Percentiles rank a stretch among this genome's conserved stretches.
Evolutionary conservation across 1,284 basidiomycete species (phyloP).

Genomic region (Trichosporon inkin): DNA sequence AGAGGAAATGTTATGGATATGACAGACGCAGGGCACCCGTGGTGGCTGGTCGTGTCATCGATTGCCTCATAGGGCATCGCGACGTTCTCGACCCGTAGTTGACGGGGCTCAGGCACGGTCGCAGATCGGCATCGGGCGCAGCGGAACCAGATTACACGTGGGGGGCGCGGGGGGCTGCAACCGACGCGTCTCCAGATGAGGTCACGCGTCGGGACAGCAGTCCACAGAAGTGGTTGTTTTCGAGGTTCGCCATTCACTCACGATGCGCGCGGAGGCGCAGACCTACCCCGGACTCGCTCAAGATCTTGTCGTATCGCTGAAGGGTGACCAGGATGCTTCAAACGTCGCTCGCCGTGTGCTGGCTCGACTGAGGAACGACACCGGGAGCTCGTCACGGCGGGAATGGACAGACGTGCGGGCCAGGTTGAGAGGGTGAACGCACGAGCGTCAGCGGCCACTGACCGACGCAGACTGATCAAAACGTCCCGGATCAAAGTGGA

Average conservation of each 20-base stretch:
- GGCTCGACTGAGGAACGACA: constrained; percentile 23
- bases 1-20: constrained; percentile 7
- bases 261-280: constrained; percentile 1
- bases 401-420: constrained; percentile 34
- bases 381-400: constrained; percentile 24
- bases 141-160: background rate
- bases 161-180: no score
- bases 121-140: background rate
- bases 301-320: constrained; percentile 23
- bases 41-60: constrained; percentile 10
- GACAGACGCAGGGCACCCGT: constrained; percentile 4
- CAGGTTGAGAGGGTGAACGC: constrained; percentile 21
- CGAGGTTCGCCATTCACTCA: background rate
- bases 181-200: background rate
- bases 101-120: background rate
- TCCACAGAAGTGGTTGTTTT: background rate
- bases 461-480: constrained; percentile 21
- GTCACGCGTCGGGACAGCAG: background rate
- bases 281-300: constrained; percentile 13
- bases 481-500: constrained; percentile 32
- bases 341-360: constrained; percentile 19
- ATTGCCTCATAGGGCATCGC: background rate
- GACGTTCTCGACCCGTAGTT: background rate
- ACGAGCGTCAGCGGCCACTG: background rate
- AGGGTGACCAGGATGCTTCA: constrained; percentile 13